Conservation (phyloP, 345 rosid species). For the Sapria himalayana region DNA sequence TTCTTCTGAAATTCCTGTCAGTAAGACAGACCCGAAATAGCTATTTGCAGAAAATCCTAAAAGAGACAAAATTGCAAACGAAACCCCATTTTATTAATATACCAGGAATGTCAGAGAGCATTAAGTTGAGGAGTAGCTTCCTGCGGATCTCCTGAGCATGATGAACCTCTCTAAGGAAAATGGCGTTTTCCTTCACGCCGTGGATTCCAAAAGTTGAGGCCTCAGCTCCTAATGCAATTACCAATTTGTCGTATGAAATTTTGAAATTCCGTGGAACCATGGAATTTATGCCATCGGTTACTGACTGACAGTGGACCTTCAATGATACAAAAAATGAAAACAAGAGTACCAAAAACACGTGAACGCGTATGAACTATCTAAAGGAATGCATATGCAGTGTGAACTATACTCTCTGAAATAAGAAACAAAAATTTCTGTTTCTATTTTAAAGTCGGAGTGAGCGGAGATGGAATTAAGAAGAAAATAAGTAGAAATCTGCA, state of each 20-base stretch:
- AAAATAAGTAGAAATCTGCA: no score
- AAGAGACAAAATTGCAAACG: no score
- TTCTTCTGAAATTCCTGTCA: constrained; percentile 43
- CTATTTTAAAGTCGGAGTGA: no score
- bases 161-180: constrained; percentile 71
- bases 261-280: constrained; percentile 59
- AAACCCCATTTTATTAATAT: constrained; percentile 1
- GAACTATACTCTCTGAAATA: no score
- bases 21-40: constrained; percentile 6
- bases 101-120: constrained; percentile 94
- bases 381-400: no score
- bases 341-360: no score
- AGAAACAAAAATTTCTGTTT: no score
- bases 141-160: constrained; percentile 93
- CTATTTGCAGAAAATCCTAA: not conserved
- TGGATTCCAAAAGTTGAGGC: constrained; percentile 74
- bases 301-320: constrained; percentile 72
- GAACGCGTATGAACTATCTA: no score
- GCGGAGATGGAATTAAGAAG: no score
- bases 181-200: constrained; percentile 54
- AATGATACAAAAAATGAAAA: no score
- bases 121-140: constrained; percentile 68
- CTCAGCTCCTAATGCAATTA: constrained; percentile 71
- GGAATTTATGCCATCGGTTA: constrained; percentile 31
- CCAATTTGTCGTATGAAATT: constrained; percentile 63